Evolutionary conservation across 2,329 filamentous ascomycete species (phyloP).

Genomic region (Trichoderma oligosporum): DNA sequence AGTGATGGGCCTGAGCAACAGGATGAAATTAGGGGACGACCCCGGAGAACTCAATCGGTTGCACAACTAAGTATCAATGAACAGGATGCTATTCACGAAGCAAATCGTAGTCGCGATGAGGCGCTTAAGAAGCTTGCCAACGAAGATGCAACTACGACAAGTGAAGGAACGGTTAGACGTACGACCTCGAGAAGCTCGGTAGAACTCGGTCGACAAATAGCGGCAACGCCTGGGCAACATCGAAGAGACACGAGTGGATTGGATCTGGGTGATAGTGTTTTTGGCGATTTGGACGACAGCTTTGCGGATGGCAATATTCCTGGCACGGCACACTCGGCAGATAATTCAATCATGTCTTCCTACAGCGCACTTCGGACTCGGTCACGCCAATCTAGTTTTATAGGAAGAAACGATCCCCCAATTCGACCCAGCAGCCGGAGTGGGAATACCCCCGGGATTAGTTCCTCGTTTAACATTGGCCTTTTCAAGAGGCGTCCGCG

Average conservation of each 20-base stretch:
- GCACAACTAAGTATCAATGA: constrained; percentile 25
- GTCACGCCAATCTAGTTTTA: constrained; percentile 48
- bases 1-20: constrained; percentile 21
- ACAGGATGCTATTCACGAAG: constrained; percentile 27
- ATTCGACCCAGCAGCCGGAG: constrained; percentile 53
- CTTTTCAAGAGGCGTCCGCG: constrained; percentile 54
- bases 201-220: constrained; percentile 38
- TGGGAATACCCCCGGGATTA: constrained; percentile 45
- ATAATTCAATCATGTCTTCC: constrained; percentile 46
- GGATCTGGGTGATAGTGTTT: constrained; percentile 47
- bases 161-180: constrained; percentile 27
- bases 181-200: constrained; percentile 34
- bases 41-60: constrained; percentile 21
- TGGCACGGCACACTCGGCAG: constrained; percentile 36
- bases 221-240: constrained; percentile 32
- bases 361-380: constrained; percentile 45
- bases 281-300: constrained; percentile 43
- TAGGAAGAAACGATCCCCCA: constrained; percentile 48
- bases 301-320: constrained; percentile 40
- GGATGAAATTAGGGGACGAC: constrained; percentile 27
- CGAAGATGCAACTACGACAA: constrained; percentile 33
- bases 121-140: constrained; percentile 36
- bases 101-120: constrained; percentile 34
- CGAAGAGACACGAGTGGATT: constrained; percentile 45
- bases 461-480: constrained; percentile 53